Evolutionary conservation across 192 early-diverging fungal genomes (phyloP).

Genomic region (Backusella westeae): DNA sequence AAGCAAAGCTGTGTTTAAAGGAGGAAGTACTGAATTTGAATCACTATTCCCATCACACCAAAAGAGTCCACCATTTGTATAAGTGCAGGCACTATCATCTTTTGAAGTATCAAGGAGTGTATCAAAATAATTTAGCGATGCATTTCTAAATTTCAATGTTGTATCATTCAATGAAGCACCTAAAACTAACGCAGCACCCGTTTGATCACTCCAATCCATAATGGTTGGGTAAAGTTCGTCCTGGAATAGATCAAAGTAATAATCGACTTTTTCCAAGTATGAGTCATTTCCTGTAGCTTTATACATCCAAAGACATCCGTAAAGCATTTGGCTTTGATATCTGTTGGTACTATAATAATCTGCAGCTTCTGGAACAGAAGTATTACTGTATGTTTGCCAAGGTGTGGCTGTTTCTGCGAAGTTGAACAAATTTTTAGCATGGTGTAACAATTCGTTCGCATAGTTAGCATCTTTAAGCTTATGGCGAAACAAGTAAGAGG

Average conservation of each 20-base stretch:
- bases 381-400: constrained; percentile 33
- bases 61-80: constrained; percentile 31
- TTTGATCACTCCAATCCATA: constrained; percentile 48
- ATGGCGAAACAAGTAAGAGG: constrained; percentile 46
- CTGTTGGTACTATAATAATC: constrained; percentile 39
- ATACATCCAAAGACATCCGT: constrained; percentile 50
- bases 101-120: constrained; percentile 5
- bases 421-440: constrained; percentile 38
- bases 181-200: constrained; percentile 36
- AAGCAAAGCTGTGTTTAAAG: constrained; percentile 27
- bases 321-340: constrained; percentile 46
- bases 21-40: constrained; percentile 15
- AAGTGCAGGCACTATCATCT: background rate
- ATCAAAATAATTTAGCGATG: constrained; percentile 33
- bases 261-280: constrained; percentile 35
- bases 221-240: constrained; percentile 11
- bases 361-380: constrained; percentile 24
- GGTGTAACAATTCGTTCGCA: constrained; percentile 32
- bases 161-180: constrained; percentile 27
- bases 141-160: constrained; percentile 24
- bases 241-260: constrained; percentile 37
- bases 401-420: constrained; percentile 44
- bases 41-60: constrained; percentile 13
- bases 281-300: constrained; percentile 33
- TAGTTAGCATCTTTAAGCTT: constrained; percentile 42